These are phyloP conservation scores for Penicillium ucsense DNA, from an alignment of 495 filamentous ascomycete genomes.

Conservation along the genomic window DNA sequence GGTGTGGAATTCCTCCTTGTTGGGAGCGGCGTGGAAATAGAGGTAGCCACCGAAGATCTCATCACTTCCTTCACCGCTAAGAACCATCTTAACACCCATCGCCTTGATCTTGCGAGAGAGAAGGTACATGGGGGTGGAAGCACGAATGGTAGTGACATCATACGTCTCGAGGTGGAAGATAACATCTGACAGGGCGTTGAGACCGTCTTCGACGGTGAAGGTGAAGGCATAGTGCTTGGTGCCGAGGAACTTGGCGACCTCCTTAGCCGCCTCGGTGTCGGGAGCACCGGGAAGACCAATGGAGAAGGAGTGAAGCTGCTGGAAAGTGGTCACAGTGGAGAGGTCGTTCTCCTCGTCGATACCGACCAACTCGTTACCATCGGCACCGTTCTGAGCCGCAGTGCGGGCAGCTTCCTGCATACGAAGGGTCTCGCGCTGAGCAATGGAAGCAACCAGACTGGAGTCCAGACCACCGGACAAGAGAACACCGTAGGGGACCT, in stretches of 20 bases:
- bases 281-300: constrained; percentile 88
- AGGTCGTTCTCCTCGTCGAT: constrained; percentile 87
- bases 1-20: constrained; percentile 83
- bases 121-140: constrained; percentile 97
- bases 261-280: constrained; percentile 76
- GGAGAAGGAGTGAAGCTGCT: constrained; percentile 95
- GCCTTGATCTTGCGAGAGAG: constrained; percentile 98
- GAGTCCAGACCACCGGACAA: constrained; percentile 95
- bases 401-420: constrained; percentile 48
- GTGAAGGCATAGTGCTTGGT: constrained; percentile 97
- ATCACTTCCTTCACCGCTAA: constrained; percentile 91
- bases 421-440: constrained; percentile 79
- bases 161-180: constrained; percentile 97
- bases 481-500: constrained; percentile 94
- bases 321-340: constrained; percentile 82
- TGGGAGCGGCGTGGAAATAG: constrained; percentile 92
- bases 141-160: constrained; percentile 97
- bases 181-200: constrained; percentile 92
- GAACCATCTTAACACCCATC: constrained; percentile 98
- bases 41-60: constrained; percentile 98
- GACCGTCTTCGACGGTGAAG: constrained; percentile 92
- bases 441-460: constrained; percentile 88
- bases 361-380: constrained; percentile 68
- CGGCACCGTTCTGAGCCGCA: constrained; percentile 32
- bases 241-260: constrained; percentile 90